Percentiles rank a stretch among this genome's conserved stretches.
phyloP scores from a whole-genome alignment of 768 basidiomycete species.

The Mycena rebaudengoi region DNA sequence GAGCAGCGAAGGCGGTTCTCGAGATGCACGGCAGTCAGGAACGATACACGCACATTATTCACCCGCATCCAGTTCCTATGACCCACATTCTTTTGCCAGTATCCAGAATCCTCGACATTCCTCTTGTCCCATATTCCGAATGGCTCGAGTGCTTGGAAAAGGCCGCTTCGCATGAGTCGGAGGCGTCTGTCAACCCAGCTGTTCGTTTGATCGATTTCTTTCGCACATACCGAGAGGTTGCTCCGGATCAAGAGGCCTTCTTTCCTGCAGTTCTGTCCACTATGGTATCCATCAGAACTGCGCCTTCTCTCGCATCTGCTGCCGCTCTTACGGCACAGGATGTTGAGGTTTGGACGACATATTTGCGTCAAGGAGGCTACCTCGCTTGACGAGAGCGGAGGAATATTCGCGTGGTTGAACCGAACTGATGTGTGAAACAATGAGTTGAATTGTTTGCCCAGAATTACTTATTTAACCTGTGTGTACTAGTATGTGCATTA shows the following conservation, averaged over 20 bases:
- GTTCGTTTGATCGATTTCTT: constrained; percentile 40
- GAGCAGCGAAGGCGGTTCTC: constrained; percentile 37
- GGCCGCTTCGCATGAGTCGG: not conserved
- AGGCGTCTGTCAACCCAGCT: constrained; percentile 31
- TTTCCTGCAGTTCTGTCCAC: not conserved
- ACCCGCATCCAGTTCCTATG: constrained; percentile 38
- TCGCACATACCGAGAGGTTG: constrained; percentile 10
- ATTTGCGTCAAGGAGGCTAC: not conserved
- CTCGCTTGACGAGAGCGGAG: too few species aligned
- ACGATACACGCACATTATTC: constrained; percentile 33
- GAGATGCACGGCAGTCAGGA: constrained; percentile 31
- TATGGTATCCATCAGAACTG: not conserved
- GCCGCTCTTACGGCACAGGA: not conserved
- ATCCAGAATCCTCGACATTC: constrained; percentile 32
- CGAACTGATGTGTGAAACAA: too few species aligned
- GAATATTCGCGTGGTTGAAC: too few species aligned
- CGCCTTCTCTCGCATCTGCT: not conserved
- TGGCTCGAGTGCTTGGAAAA: constrained; percentile 42
- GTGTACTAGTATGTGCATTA: too few species aligned
- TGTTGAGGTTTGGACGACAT: not conserved
- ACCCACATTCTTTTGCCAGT: constrained; percentile 27
- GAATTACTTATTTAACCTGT: too few species aligned
- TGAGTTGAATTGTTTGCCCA: too few species aligned
- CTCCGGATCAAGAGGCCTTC: not conserved
- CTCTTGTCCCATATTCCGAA: constrained; percentile 39